phyloP scores from a whole-genome alignment of 2,329 filamentous ascomycete genomes.

The Sphaerulina populicola region DNA sequence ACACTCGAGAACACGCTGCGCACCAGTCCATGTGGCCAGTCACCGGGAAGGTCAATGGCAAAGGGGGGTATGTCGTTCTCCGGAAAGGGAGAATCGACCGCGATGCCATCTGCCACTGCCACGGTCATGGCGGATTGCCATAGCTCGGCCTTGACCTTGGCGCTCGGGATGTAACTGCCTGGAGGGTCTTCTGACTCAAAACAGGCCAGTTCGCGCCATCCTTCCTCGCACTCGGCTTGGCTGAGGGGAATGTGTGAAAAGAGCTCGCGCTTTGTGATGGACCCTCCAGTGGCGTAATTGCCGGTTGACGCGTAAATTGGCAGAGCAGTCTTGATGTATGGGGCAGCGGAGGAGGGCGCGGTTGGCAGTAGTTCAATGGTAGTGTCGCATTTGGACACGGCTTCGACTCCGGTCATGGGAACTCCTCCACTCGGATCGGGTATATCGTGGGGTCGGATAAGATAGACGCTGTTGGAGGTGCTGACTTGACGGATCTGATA shows the following conservation, averaged over 20 bases:
- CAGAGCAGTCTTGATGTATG: conserved; percentile 34
- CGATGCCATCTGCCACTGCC: conserved; percentile 36
- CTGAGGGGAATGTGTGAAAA: conserved; percentile 48
- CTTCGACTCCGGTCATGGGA: conserved; percentile 31
- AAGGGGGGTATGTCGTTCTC: conserved; percentile 17
- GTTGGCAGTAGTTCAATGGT: conserved; percentile 37
- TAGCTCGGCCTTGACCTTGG: conserved; percentile 40
- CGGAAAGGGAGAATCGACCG: conserved; percentile 35
- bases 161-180: conserved; percentile 42
- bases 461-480: conserved; percentile 55
- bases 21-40: conserved; percentile 32
- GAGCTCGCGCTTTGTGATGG: conserved; percentile 34
- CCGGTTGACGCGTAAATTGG: conserved; percentile 34
- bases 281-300: conserved; percentile 13
- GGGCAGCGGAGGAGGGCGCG: conserved; percentile 30
- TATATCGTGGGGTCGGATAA: conserved; percentile 38
- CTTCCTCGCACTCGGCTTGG: conserved; percentile 42
- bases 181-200: conserved; percentile 39
- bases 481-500: conserved; percentile 57
- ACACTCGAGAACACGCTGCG: conserved; percentile 31
- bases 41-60: conserved; percentile 24
- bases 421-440: conserved; percentile 17
- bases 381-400: conserved; percentile 39
- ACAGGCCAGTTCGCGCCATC: conserved; percentile 46
- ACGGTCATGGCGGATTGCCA: conserved; percentile 42